These are phyloP conservation scores for Heterobasidion irregulare DNA, from an alignment of 1,284 basidiomycete genomes.

Conservation along the genomic window DNA sequence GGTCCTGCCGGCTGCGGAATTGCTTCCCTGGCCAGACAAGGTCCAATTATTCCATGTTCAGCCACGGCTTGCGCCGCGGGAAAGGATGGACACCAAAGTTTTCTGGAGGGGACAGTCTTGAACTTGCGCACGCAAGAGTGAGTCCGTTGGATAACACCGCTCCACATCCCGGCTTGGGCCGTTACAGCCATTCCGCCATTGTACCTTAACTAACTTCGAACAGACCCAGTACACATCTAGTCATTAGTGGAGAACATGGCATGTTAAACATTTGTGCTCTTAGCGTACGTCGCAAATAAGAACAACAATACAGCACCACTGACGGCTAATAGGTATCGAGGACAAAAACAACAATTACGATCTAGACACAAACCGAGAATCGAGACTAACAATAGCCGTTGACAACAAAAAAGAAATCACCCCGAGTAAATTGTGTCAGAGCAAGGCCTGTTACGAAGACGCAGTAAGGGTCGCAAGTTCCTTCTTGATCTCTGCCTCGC, in stretches of 20 bases:
- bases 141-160: slow-evolving; percentile 53
- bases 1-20: slow-evolving; percentile 79
- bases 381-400: no score
- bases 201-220: background rate
- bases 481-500: slow-evolving; percentile 74
- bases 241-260: no score
- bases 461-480: slow-evolving; percentile 51
- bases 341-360: no score
- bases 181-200: slow-evolving; percentile 69
- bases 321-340: no score
- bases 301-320: no score
- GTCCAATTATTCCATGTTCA: slow-evolving; percentile 69
- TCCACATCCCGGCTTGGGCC: slow-evolving; percentile 78
- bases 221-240: no score
- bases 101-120: slow-evolving; percentile 86
- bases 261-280: no score
- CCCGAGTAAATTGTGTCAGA: no score
- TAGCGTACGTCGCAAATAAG: no score
- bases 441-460: background rate
- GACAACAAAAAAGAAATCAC: no score
- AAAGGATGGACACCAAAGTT: slow-evolving; percentile 74
- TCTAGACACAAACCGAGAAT: no score
- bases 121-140: slow-evolving; percentile 69
- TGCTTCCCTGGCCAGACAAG: slow-evolving; percentile 81
- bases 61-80: slow-evolving; percentile 52